Percentiles rank a stretch among this genome's conserved stretches.
Evolutionary conservation across 164 flowering plant genomes (phyloP).

Genomic region (Saururus chinensis): DNA sequence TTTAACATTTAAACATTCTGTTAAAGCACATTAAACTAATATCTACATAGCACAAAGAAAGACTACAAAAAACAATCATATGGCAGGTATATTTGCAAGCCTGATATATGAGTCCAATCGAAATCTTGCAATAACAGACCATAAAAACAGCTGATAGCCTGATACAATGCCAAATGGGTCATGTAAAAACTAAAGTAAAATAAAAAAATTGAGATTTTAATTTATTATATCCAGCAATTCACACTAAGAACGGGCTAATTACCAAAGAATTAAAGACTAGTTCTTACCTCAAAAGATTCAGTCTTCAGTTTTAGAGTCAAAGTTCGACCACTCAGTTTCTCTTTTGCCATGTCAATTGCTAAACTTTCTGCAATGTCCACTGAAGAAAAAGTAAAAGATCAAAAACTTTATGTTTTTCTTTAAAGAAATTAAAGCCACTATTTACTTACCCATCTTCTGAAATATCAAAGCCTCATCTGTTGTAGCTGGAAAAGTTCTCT

Average conservation of each 20-base stretch:
- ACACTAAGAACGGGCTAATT: background rate
- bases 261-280: slow-evolving; percentile 2
- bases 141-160: too few species aligned
- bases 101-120: too few species aligned
- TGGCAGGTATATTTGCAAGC: too few species aligned
- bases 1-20: too few species aligned
- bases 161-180: too few species aligned
- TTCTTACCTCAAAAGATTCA: slow-evolving; percentile 78
- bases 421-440: background rate
- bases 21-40: too few species aligned
- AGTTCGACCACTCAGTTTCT: slow-evolving; percentile 74
- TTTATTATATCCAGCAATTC: background rate
- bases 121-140: too few species aligned
- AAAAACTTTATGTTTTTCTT: background rate
- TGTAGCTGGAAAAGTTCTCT: slow-evolving; percentile 84
- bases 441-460: slow-evolving; percentile 52
- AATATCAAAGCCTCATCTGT: slow-evolving; percentile 40
- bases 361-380: slow-evolving; percentile 78
- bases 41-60: too few species aligned
- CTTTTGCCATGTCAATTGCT: slow-evolving; percentile 65
- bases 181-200: too few species aligned
- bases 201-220: background rate
- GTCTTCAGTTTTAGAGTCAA: slow-evolving; percentile 91
- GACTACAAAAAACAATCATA: too few species aligned
- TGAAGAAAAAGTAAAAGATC: slow-evolving; percentile 25